Conservation (phyloP, 495 filamentous ascomycete genomes). For the Penicillium coffeae region DNA sequence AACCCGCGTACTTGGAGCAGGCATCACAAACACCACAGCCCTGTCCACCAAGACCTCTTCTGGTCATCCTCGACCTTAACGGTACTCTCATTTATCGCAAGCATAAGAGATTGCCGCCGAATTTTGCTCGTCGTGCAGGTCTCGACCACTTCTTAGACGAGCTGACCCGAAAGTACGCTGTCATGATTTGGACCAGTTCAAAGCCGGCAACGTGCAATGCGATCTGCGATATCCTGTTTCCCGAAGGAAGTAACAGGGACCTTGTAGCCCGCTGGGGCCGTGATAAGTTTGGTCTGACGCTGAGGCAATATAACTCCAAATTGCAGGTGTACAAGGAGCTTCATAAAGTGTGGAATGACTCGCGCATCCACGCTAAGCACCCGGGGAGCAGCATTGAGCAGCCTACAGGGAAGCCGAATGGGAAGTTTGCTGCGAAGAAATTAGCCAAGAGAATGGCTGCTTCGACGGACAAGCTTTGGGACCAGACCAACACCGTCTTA, state of each 20-base stretch:
- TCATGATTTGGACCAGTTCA: constrained; percentile 92
- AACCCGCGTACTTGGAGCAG: constrained; percentile 40
- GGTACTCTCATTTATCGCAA: constrained; percentile 80
- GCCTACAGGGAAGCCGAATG: background rate
- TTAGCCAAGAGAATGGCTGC: background rate
- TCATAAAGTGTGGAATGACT: constrained; percentile 61
- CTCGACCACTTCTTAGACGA: constrained; percentile 63
- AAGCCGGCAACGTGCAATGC: constrained; percentile 60
- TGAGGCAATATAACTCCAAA: constrained; percentile 59
- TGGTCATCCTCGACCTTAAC: constrained; percentile 89
- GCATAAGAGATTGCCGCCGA: constrained; percentile 38
- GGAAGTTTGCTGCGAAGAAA: background rate
- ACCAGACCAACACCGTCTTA: constrained; percentile 82
- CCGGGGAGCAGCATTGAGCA: constrained; percentile 19
- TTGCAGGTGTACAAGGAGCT: constrained; percentile 88
- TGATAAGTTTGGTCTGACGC: constrained; percentile 66
- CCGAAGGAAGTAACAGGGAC: constrained; percentile 26
- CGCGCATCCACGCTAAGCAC: constrained; percentile 48
- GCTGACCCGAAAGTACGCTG: constrained; percentile 61
- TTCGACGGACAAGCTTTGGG: constrained; percentile 47
- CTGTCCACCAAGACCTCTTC: constrained; percentile 45
- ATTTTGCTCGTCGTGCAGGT: constrained; percentile 58
- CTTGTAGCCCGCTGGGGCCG: constrained; percentile 77
- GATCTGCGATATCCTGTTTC: constrained; percentile 54
- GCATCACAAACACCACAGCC: constrained; percentile 28